Evolutionary conservation across 148 eudicot species (phyloP), one percentile per base, ranked within the genome.

Genomic region (Vaccinium darrowii): DNA sequence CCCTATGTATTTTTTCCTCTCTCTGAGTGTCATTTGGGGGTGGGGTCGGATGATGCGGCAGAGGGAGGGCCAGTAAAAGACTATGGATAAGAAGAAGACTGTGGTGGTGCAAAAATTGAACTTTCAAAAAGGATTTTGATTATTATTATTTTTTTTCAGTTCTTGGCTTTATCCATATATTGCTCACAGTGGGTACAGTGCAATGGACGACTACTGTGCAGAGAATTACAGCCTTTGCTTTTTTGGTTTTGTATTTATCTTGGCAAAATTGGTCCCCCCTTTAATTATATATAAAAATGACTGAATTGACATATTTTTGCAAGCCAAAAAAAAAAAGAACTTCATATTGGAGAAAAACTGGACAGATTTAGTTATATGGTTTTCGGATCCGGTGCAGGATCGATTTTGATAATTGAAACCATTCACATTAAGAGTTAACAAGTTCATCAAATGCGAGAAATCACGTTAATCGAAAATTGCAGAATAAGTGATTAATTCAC

Each of bases 221-320:
- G 43, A 80, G 27, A 50, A 81, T 47, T 15, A 85, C 50, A 81
- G 47, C 86, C 88, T 53, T 69, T 74, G 56, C 83, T 67, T 80
- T 83, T 83, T 49, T 13, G 3, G 3, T 54, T 65, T 25, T 62
- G 15, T 65, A 23, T 25, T 51, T 56, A 19, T n/a, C 52, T 52
- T 60, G 33, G 12, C 77, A 15, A 76, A 51, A 43, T 54, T 23
- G 50, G 51, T n/a, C 27, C 21, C 76, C 49, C 47, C 39, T 36
- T 69, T 72, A 12, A 11, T 52, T 16, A n/a, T 16, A 21, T 10
- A 36, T 74, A 3, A 74, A 18, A 43, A 74, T 43, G 3, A 1
- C 23, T 19, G 25, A n/a, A 36, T 36, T 36, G n/a, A 18, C 63
- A 6, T 58, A 58, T 15, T 5, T 18, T 58, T 58, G 0, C 3